A percentile compares a stretch with the other conserved stretches of the same genome.
These are phyloP conservation scores for Alternaria dauci DNA, from an alignment of 2,329 filamentous ascomycete species.

Conservation along the genomic window DNA sequence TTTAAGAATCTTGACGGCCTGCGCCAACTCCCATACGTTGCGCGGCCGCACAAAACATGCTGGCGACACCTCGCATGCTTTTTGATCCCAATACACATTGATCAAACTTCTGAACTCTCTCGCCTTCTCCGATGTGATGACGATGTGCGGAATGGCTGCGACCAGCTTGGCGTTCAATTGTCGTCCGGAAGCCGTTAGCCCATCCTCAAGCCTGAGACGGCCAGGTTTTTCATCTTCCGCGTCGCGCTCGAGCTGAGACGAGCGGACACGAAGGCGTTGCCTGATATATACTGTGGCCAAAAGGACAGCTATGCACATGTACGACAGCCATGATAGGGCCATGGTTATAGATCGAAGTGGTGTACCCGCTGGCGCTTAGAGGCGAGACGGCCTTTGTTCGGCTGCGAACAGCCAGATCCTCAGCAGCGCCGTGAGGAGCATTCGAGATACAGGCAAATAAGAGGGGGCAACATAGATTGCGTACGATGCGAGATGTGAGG, in stretches of 20 bases:
- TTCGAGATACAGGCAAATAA: not conserved
- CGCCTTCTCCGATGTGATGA: constrained; percentile 17
- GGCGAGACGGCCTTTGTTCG: not conserved
- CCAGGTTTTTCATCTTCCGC: constrained; percentile 19
- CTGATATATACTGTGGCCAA: constrained; percentile 13
- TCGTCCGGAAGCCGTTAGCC: constrained; percentile 14
- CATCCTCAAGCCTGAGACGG: constrained; percentile 4
- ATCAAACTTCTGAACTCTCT: constrained; percentile 17
- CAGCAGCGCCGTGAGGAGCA: not conserved
- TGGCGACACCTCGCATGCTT: constrained; percentile 45
- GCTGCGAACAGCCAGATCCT: not conserved
- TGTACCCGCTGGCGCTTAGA: not conserved
- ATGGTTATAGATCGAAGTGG: not conserved
- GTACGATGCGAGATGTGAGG: not conserved
- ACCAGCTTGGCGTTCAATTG: constrained; percentile 21
- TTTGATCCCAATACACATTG: constrained; percentile 44
- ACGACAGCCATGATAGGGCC: constrained; percentile 9
- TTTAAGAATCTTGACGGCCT: constrained; percentile 40
- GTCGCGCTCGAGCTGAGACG: constrained; percentile 19
- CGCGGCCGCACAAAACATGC: constrained; percentile 43
- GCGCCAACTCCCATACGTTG: constrained; percentile 39
- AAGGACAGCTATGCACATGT: constrained; percentile 5
- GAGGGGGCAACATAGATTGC: not conserved
- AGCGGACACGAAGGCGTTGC: constrained; percentile 17
- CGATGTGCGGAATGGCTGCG: constrained; percentile 20